A percentile compares a stretch with the other conserved stretches of the same genome.
Conservation (phyloP, 441 rosid genomes). For the Biscutella laevigata region DNA sequence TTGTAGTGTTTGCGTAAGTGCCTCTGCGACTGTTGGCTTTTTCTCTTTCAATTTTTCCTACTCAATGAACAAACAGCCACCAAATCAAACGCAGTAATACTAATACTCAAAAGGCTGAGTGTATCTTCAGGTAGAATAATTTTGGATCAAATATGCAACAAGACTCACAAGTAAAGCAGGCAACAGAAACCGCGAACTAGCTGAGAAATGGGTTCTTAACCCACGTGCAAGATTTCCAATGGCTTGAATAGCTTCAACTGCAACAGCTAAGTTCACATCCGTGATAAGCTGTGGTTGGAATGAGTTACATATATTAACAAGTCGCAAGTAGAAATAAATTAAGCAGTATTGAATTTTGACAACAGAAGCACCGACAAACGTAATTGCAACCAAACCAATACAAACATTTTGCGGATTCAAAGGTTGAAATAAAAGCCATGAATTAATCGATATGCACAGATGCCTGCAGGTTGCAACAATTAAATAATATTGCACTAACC, state of each 20-base stretch:
- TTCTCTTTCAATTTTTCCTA: conserved; percentile 99
- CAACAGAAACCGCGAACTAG: conserved; percentile 80
- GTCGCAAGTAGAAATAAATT: background rate
- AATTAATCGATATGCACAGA: conserved; percentile 7
- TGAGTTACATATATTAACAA: conserved; percentile 6
- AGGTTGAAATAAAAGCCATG: background rate
- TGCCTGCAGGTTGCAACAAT: conserved; percentile 12
- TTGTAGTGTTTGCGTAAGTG: conserved; percentile 88
- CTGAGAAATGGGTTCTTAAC: conserved; percentile 84
- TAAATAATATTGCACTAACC: background rate
- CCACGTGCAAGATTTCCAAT: conserved; percentile 92
- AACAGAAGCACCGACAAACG: background rate
- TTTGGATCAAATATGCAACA: conserved; percentile 4
- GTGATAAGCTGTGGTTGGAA: conserved; percentile 65
- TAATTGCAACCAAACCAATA: background rate
- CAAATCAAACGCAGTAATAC: conserved; percentile 1
- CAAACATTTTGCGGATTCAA: background rate
- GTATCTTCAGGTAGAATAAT: background rate
- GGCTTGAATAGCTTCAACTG: conserved; percentile 98
- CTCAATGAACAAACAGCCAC: conserved; percentile 21
- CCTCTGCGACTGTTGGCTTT: conserved; percentile 66
- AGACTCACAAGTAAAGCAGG: conserved; percentile 83
- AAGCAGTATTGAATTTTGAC: background rate
- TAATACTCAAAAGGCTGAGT: conserved; percentile 2
- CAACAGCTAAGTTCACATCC: conserved; percentile 95